Percentiles rank a stretch among this genome's conserved stretches.
Conservation (phyloP, 1,284 basidiomycete genomes). For the Puccinia triticina region DNA sequence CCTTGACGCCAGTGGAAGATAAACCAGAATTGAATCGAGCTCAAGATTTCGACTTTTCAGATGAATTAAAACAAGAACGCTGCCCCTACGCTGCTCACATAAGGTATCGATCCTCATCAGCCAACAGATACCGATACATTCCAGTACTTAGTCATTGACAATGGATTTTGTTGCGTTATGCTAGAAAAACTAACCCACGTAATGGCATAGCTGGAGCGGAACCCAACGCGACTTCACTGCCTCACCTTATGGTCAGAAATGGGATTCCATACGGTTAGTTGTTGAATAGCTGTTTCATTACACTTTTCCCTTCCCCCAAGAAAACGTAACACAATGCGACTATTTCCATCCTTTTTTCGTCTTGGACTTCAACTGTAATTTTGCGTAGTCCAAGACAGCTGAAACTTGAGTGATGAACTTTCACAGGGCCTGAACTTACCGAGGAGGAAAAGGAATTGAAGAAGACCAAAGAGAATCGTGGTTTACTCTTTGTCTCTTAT, state of each 20-base stretch:
- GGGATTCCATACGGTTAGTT: slow-evolving; percentile 49
- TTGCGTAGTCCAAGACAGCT: background rate
- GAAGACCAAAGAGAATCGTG: slow-evolving; percentile 43
- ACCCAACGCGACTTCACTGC: slow-evolving; percentile 21
- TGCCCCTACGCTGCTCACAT: slow-evolving; percentile 51
- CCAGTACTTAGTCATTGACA: background rate
- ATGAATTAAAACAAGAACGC: slow-evolving; percentile 40
- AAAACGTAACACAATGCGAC: background rate
- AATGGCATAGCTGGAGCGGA: slow-evolving; percentile 32
- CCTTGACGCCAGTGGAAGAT: slow-evolving; percentile 37
- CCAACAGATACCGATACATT: background rate
- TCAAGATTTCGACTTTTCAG: slow-evolving; percentile 48
- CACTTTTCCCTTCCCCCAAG: background rate
- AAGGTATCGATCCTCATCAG: slow-evolving; percentile 1
- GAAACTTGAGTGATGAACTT: background rate
- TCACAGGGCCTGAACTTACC: slow-evolving; percentile 46
- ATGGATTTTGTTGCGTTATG: slow-evolving; percentile 5
- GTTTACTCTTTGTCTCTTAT: slow-evolving; percentile 49
- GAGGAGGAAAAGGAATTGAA: slow-evolving; percentile 32
- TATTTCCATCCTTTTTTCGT: background rate
- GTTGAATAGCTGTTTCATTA: background rate
- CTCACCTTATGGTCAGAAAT: slow-evolving; percentile 49
- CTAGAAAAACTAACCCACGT: slow-evolving; percentile 52
- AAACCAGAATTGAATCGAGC: slow-evolving; percentile 36
- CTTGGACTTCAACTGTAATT: background rate